Percentiles rank a stretch among this genome's conserved stretches.
phyloP scores from a whole-genome alignment of 1,284 basidiomycete species.

The Ganoderma leucocontextum region DNA sequence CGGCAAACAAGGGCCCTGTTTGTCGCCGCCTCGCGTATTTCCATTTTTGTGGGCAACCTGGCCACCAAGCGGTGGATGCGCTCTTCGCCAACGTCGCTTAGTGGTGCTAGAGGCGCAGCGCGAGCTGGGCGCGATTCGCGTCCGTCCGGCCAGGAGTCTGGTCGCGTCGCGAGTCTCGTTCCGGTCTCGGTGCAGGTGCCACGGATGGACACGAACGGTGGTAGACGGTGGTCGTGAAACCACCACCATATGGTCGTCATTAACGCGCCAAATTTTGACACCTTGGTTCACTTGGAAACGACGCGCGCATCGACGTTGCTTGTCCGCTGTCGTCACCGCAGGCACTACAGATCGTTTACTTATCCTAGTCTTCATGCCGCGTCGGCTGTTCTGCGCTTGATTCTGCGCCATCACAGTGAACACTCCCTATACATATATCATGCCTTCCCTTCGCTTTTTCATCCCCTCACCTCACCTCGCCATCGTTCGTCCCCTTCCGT shows the following conservation, averaged over 20 bases:
- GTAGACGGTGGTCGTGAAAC: not conserved
- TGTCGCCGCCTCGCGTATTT: constrained; percentile 9
- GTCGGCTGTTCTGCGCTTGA: not conserved
- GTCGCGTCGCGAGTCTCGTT: constrained; percentile 1
- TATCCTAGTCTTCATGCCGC: not conserved
- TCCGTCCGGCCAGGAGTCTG: not conserved
- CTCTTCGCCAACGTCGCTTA: not conserved
- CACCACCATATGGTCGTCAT: constrained; percentile 2
- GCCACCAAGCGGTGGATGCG: not conserved
- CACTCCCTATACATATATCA: constrained; percentile 11
- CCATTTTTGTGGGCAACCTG: not conserved
- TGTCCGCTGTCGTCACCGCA: constrained; percentile 2
- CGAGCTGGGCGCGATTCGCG: not conserved
- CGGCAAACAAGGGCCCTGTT: constrained; percentile 4
- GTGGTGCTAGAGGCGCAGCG: not conserved
- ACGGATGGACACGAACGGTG: not conserved
- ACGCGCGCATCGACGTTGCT: not conserved
- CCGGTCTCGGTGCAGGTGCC: not conserved
- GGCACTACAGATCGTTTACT: not conserved
- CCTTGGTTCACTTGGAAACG: constrained; percentile 10
- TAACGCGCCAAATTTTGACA: not conserved
- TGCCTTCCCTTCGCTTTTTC: not conserved
- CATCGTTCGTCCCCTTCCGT: constrained; percentile 12
- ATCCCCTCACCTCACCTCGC: constrained; percentile 3
- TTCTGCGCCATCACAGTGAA: constrained; percentile 1